Percentiles rank a stretch among this genome's conserved stretches.
Evolutionary conservation across 805 yeast genomes (phyloP).

Genomic region (Scheffersomyces spartinae): DNA sequence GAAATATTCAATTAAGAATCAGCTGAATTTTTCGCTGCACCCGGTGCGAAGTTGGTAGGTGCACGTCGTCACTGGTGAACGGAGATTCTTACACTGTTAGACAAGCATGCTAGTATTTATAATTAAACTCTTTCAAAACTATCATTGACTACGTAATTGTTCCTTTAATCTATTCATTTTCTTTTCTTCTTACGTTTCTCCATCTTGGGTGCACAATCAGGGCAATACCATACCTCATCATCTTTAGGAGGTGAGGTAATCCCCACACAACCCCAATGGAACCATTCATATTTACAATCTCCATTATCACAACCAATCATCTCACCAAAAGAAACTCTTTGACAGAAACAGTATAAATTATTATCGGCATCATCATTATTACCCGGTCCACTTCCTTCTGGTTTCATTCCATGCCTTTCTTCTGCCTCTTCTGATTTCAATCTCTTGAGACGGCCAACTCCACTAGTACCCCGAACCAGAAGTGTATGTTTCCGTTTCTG

Average conservation of each 20-base stretch:
- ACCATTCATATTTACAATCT: conserved; percentile 87
- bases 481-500: conserved; percentile 16
- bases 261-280: conserved; percentile 93
- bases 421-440: conserved; percentile 7
- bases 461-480: background rate
- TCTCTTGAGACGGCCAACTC: conserved; percentile 4
- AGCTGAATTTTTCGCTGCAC: no score
- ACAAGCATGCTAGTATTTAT: no score
- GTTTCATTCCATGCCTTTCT: no score
- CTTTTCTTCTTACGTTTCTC: conserved; percentile 32
- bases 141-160: no score
- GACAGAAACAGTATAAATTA: conserved; percentile 72
- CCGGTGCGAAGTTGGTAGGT: no score
- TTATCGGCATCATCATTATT: conserved; percentile 32
- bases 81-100: no score
- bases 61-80: no score
- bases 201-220: conserved; percentile 54
- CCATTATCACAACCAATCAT: conserved; percentile 96
- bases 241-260: conserved; percentile 81
- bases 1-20: no score
- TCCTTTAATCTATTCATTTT: no score
- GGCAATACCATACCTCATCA: conserved; percentile 78
- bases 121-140: no score
- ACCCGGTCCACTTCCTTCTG: conserved; percentile 48
- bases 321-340: conserved; percentile 86